Conservation (phyloP, 306 rosid genomes). For the Arachis stenosperma region DNA sequence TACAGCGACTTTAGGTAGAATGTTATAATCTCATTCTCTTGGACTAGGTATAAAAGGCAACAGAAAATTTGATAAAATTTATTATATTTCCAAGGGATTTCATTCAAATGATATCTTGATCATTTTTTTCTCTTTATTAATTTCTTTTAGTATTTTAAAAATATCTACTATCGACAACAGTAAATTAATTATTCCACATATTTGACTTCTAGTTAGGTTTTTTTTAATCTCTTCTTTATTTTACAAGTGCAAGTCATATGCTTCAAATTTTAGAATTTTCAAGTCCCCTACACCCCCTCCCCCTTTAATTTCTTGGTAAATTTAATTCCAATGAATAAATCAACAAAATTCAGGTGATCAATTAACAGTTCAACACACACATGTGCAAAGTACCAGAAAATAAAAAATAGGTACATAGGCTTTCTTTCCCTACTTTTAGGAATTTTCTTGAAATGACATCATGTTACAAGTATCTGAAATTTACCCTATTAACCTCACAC, state of each 20-base stretch:
- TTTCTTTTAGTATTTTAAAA: not conserved
- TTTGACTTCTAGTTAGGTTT: too few species aligned
- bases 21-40: not conserved
- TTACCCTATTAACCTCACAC: slow-evolving; percentile 12
- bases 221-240: too few species aligned
- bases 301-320: not conserved
- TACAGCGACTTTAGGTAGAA: not conserved
- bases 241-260: not conserved
- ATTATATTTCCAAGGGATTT: slow-evolving; percentile 3
- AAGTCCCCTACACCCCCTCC: not conserved
- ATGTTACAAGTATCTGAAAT: slow-evolving; percentile 5
- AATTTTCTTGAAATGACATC: slow-evolving; percentile 40
- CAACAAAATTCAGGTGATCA: not conserved
- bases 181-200: too few species aligned
- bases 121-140: too few species aligned
- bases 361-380: too few species aligned
- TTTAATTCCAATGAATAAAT: not conserved
- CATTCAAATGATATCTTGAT: slow-evolving; percentile 31
- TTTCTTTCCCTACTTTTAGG: slow-evolving; percentile 32
- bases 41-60: too few species aligned
- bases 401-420: not conserved
- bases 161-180: too few species aligned
- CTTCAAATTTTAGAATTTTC: slow-evolving; percentile 9
- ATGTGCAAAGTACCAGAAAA: not conserved
- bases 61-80: not conserved